Percentiles rank a stretch among this genome's conserved stretches.
Conservation (phyloP, 345 rosid genomes). For the Nephelium lappaceum region DNA sequence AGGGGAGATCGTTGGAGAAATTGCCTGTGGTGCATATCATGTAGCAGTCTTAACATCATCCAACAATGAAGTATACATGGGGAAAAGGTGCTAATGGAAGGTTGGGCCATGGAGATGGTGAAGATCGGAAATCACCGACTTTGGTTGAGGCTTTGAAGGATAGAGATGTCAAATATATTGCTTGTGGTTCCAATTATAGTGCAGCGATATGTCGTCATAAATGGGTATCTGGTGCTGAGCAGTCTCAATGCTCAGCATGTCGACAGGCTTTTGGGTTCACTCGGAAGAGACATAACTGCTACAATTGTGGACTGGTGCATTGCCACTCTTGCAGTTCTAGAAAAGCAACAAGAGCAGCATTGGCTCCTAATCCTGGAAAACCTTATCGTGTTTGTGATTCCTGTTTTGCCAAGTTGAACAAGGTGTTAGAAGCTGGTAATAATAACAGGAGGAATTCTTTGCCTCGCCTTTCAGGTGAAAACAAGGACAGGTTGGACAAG, state of each 20-base stretch:
- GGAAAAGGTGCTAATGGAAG: conserved; percentile 98
- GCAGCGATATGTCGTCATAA: conserved; percentile 92
- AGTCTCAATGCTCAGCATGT: conserved; percentile 92
- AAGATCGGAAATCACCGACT: conserved; percentile 82
- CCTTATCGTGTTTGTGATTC: conserved; percentile 94
- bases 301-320: conserved; percentile 95
- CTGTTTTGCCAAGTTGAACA: conserved; percentile 74
- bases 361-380: conserved; percentile 86
- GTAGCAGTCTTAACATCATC: conserved; percentile 83
- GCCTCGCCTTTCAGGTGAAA: conserved; percentile 94
- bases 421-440: conserved; percentile 60
- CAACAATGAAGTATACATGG: conserved; percentile 85
- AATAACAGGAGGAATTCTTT: conserved; percentile 58
- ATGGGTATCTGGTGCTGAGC: conserved; percentile 93
- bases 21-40: conserved; percentile 91
- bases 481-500: conserved; percentile 86
- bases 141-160: conserved; percentile 85
- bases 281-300: conserved; percentile 91
- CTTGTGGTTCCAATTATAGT: conserved; percentile 88
- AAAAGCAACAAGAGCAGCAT: conserved; percentile 77
- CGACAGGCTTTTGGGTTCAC: conserved; percentile 94
- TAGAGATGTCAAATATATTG: conserved; percentile 76
- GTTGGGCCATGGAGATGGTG: conserved; percentile 90
- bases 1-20: conserved; percentile 79
- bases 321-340: conserved; percentile 96